Conservation (phyloP, 225 moss, liverwort and hornwort species). For the Bryum argenteum region DNA sequence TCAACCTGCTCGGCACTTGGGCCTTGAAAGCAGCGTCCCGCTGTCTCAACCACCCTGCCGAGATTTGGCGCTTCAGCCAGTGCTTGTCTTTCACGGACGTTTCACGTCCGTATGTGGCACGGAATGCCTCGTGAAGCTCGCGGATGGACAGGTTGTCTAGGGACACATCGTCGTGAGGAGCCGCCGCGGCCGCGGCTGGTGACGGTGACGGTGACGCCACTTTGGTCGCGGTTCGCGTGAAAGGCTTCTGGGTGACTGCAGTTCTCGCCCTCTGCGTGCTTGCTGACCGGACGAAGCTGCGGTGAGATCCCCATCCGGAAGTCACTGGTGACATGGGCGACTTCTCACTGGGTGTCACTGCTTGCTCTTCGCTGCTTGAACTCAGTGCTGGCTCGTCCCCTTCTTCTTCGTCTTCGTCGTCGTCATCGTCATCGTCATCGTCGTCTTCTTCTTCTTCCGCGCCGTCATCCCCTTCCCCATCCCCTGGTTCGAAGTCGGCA, state of each 20-base stretch:
- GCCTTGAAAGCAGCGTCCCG: slow-evolving; percentile 53
- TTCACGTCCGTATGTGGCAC: slow-evolving; percentile 75
- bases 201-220: slow-evolving; percentile 27
- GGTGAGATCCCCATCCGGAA: slow-evolving; percentile 61
- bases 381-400: slow-evolving; percentile 42
- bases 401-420: not conserved
- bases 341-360: slow-evolving; percentile 39
- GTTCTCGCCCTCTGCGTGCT: slow-evolving; percentile 63
- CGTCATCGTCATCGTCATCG: slow-evolving; percentile 46
- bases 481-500: slow-evolving; percentile 71
- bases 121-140: slow-evolving; percentile 93
- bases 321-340: slow-evolving; percentile 38
- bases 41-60: slow-evolving; percentile 69
- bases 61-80: slow-evolving; percentile 98
- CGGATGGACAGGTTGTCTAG: slow-evolving; percentile 92
- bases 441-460: slow-evolving; percentile 43
- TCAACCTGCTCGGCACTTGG: slow-evolving; percentile 53
- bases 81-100: slow-evolving; percentile 99
- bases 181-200: slow-evolving; percentile 22
- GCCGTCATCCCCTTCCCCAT: slow-evolving; percentile 39
- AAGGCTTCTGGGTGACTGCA: slow-evolving; percentile 60
- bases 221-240: slow-evolving; percentile 45
- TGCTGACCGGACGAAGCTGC: slow-evolving; percentile 55
- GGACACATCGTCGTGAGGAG: slow-evolving; percentile 48
- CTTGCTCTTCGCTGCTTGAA: slow-evolving; percentile 58